Base-by-base conservation (phyloP, 2,329 filamentous ascomycete species). In the Nigrospora sphaerica region DNA sequence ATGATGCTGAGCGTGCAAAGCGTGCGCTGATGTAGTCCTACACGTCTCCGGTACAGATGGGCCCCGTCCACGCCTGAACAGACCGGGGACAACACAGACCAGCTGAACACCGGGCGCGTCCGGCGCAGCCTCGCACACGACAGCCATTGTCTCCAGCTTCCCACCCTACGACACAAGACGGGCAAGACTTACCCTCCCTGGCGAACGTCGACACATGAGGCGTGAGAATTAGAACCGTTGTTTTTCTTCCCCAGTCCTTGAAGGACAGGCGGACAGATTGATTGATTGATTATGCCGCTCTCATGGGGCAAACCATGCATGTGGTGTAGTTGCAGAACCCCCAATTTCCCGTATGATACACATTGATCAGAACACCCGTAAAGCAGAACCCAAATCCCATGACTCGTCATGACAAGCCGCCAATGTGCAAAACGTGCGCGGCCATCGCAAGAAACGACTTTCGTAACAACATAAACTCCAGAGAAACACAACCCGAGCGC, bases 401-500 rank as follows among this genome's bases (percentile, higher is more conserved):
- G 57, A 62, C 36, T 61, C 56, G 51, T 63, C 59, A 57, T 62
- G 59, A 59, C 58, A 58, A 57, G 54, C 57, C 59, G 58, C 55
- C 51, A 55, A 49, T 55, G 53, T 46, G 52, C 49, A 39, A 53
- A 50, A 47, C 45, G 49, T 45, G 33, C 52, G 60, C 58, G 58
- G 59, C 54, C 49, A 47, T 53, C 50, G 56, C 49, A 52, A 60
- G 54, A 60, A 62, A 62, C 57, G 56, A 60, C 54, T 58, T 42
- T 64, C 61, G 48, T 64, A 64, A 63, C 57, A 61, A 64, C 61
- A 51, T 64, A 57, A 62, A 56, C 45, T 50, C 52, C 51, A 49
- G 23, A 28, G 23, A 28, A 28, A 54, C 47, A 47, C 28, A 47
- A 45, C 44, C 44, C 40, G 38, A 50, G 49, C 36, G 39, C 47